Evolutionary conservation across 805 yeast species (phyloP).

Genomic region (Barnettozyma siamensis): DNA sequence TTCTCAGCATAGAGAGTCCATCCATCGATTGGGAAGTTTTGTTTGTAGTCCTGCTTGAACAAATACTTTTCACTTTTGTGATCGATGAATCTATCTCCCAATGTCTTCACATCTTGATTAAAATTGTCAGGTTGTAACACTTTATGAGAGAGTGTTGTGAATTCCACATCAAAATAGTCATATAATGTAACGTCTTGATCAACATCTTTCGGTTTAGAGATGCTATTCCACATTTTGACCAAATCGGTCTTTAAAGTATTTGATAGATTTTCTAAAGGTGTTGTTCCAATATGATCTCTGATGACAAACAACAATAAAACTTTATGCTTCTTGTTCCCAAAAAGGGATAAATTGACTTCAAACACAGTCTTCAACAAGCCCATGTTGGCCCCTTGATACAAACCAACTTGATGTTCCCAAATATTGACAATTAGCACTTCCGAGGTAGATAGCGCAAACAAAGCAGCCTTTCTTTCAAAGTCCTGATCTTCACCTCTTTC

Average conservation of each 20-base stretch:
- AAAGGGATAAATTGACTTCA: constrained; percentile 86
- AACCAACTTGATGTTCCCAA: constrained; percentile 97
- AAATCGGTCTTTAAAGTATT: constrained; percentile 67
- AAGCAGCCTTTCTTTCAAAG: constrained; percentile 92
- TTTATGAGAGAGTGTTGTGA: constrained; percentile 81
- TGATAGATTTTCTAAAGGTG: constrained; percentile 70
- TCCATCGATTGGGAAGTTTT: constrained; percentile 88
- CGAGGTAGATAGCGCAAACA: constrained; percentile 88
- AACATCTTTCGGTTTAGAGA: constrained; percentile 68
- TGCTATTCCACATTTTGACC: constrained; percentile 67
- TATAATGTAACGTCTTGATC: constrained; percentile 42
- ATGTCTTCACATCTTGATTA: constrained; percentile 45
- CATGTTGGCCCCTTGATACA: constrained; percentile 97
- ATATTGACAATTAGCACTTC: constrained; percentile 87
- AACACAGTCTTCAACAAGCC: constrained; percentile 91
- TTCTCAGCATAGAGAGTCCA: constrained; percentile 89
- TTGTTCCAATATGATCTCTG: constrained; percentile 84
- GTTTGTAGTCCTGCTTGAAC: constrained; percentile 71
- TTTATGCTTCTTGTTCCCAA: constrained; percentile 59
- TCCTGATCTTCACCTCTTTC: constrained; percentile 99
- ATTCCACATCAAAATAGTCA: constrained; percentile 82
- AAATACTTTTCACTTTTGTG: constrained; percentile 26
- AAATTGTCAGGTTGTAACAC: constrained; percentile 74
- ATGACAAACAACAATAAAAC: constrained; percentile 79
- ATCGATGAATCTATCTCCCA: constrained; percentile 58